Percentiles rank a stretch among this genome's conserved stretches.
These are phyloP conservation scores for Bassia scoparia DNA, from an alignment of 148 eudicot genomes.

Conservation along the genomic window DNA sequence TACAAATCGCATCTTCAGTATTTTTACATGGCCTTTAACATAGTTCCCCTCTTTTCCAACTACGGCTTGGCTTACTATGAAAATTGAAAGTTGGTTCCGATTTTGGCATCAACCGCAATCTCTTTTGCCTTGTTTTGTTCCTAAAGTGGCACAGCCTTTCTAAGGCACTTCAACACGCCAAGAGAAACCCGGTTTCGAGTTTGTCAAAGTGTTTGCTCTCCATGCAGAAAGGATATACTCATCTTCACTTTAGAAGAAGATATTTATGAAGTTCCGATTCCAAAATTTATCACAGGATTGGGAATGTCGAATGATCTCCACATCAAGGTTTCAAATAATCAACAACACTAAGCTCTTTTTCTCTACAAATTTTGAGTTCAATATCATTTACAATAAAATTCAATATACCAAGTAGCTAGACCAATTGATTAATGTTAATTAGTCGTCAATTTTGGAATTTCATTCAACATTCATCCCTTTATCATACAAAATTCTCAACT, in stretches of 20 bases:
- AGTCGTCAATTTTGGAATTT: too few species aligned
- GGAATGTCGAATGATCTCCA: conserved; percentile 51
- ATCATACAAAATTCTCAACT: too few species aligned
- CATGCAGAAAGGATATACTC: conserved; percentile 41
- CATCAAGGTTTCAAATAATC: conserved; percentile 55
- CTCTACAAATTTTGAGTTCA: too few species aligned
- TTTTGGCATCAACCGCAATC: conserved; percentile 65
- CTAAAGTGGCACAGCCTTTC: conserved; percentile 53
- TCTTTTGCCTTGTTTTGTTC: conserved; percentile 38
- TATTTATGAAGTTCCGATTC: conserved; percentile 43
- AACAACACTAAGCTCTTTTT: not conserved
- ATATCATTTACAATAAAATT: too few species aligned
- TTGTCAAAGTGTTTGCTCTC: conserved; percentile 59
- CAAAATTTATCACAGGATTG: conserved; percentile 34
- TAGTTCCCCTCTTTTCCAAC: conserved; percentile 72
- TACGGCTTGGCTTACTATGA: conserved; percentile 64
- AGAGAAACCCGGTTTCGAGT: conserved; percentile 66
- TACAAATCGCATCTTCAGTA: conserved; percentile 73
- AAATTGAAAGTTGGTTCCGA: conserved; percentile 63
- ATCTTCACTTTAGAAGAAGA: conserved; percentile 32
- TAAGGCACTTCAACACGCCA: conserved; percentile 55
- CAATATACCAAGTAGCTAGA: too few species aligned
- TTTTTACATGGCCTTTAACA: conserved; percentile 70
- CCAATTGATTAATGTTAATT: too few species aligned
- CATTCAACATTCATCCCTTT: too few species aligned